These are phyloP conservation scores for Lobosporangium transversale DNA, from an alignment of 192 early-diverging fungal genomes.

Conservation along the genomic window DNA sequence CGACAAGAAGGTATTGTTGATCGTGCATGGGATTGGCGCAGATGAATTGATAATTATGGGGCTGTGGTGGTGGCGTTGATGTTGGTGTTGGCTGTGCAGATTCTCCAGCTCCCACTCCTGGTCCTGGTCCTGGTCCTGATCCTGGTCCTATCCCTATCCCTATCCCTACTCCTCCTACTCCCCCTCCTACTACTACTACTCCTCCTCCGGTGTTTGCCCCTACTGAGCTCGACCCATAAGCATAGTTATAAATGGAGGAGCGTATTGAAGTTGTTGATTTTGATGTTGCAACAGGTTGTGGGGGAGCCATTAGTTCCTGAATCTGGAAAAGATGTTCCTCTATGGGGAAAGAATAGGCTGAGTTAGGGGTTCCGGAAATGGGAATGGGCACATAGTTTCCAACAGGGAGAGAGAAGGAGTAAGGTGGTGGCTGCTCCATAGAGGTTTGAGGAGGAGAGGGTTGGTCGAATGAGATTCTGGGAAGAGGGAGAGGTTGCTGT, in stretches of 20 bases:
- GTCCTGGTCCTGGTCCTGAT: no score
- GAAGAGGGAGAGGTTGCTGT: no score
- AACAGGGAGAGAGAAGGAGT: slow-evolving; percentile 7
- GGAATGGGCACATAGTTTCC: slow-evolving; percentile 14
- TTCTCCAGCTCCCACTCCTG: no score
- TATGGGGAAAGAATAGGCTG: slow-evolving; percentile 8
- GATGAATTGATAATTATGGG: slow-evolving; percentile 9
- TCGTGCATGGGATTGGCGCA: slow-evolving; percentile 51
- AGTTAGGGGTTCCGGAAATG: no score
- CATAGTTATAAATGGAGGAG: neutral
- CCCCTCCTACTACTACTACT: neutral
- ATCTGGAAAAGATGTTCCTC: slow-evolving; percentile 42
- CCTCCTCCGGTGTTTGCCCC: neutral
- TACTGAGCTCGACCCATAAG: neutral
- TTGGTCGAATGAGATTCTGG: no score
- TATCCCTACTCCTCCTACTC: no score
- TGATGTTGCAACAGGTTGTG: no score
- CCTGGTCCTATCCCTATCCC: no score
- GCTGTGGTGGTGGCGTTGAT: neutral
- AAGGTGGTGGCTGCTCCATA: slow-evolving; percentile 28
- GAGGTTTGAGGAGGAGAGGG: slow-evolving; percentile 2
- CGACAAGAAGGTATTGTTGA: slow-evolving; percentile 47
- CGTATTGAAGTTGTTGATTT: neutral
- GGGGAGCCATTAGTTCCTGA: slow-evolving; percentile 18
- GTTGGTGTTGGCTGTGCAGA: neutral